A percentile compares a stretch with the other conserved stretches of the same genome.
Conservation (phyloP, 257 asterid genomes). For the Eustoma russellianum region DNA sequence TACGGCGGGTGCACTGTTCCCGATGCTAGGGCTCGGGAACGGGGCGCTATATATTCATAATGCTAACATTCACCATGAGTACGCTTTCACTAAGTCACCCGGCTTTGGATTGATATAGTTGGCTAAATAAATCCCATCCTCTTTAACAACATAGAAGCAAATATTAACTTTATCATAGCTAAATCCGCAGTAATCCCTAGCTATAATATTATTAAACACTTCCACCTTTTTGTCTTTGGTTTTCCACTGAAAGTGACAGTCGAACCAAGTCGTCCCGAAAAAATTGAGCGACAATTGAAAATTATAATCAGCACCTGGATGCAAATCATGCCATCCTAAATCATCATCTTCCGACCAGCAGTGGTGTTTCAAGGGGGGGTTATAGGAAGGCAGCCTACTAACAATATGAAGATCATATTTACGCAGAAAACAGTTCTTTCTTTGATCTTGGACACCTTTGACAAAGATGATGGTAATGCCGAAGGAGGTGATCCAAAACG, state of each 20-base stretch:
- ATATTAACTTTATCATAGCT: no score
- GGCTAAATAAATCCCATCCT: conserved; percentile 1
- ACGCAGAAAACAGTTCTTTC: no score
- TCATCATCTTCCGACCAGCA: neutral
- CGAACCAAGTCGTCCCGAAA: neutral
- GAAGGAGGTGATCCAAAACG: no score
- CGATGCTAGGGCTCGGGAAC: no score
- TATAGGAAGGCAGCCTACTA: neutral
- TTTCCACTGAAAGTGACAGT: neutral
- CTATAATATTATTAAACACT: neutral
- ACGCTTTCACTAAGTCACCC: neutral
- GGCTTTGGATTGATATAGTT: neutral
- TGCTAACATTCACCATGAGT: no score
- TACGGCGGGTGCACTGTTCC: no score
- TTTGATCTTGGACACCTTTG: no score
- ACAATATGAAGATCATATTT: no score
- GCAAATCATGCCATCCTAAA: neutral
- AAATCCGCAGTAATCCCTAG: neutral
- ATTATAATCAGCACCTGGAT: neutral
- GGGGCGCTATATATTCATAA: no score
- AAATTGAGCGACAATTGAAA: neutral
- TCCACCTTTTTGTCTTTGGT: neutral
- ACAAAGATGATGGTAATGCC: no score
- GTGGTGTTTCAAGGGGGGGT: no score
- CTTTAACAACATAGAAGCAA: neutral